phyloP scores from a whole-genome alignment of 1,139 yeast genomes.

The Zygosaccharomyces pseudobailii region DNA sequence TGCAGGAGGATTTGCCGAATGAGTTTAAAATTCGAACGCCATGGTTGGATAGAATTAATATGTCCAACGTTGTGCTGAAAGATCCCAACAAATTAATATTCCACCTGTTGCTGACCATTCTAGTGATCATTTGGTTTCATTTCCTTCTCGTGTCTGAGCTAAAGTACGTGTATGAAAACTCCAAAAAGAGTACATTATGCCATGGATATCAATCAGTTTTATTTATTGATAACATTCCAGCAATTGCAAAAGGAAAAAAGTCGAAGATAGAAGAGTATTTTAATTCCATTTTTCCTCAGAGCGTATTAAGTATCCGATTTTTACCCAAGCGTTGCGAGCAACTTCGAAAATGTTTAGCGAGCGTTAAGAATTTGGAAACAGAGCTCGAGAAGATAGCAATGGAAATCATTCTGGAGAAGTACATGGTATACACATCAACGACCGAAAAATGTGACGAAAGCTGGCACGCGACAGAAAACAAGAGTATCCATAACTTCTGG shows the following conservation, averaged over 20 bases:
- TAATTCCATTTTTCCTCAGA: constrained; percentile 21
- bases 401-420: constrained; percentile 22
- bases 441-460: neutral
- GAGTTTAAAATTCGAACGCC: constrained; percentile 29
- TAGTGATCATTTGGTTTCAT: constrained; percentile 53
- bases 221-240: constrained; percentile 48
- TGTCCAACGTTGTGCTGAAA: constrained; percentile 53
- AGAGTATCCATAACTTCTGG: neutral
- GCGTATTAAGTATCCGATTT: constrained; percentile 46
- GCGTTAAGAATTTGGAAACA: constrained; percentile 37
- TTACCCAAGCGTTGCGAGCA: constrained; percentile 42
- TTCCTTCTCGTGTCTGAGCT: constrained; percentile 49
- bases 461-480: neutral
- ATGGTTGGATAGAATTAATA: constrained; percentile 54
- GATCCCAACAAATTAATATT: constrained; percentile 45
- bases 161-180: constrained; percentile 34
- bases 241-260: constrained; percentile 33
- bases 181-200: constrained; percentile 34
- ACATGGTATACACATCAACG: constrained; percentile 8
- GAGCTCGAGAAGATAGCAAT: constrained; percentile 40
- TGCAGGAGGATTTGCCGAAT: constrained; percentile 13
- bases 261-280: constrained; percentile 34
- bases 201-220: constrained; percentile 38
- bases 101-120: constrained; percentile 51
- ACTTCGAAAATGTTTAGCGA: constrained; percentile 34